A percentile compares a stretch with the other conserved stretches of the same genome.
These are phyloP conservation scores for Phaeotremella fagi DNA, from an alignment of 768 basidiomycete genomes.

Conservation along the genomic window DNA sequence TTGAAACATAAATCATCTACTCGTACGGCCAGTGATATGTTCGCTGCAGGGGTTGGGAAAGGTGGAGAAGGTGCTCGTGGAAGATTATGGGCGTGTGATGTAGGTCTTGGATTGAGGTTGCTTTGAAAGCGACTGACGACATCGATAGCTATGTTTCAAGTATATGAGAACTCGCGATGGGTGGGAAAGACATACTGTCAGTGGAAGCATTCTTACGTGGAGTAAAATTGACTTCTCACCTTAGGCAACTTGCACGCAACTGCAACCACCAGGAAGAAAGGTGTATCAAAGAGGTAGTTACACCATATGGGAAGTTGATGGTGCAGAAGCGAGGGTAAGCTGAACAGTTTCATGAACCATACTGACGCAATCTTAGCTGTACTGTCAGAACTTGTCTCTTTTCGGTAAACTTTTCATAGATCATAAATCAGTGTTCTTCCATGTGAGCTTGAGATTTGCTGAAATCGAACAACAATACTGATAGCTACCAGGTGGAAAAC, in stretches of 20 bases:
- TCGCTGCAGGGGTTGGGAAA: slow-evolving; percentile 27
- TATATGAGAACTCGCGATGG: slow-evolving; percentile 73
- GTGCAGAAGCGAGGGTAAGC: slow-evolving; percentile 71
- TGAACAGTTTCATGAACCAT: neutral
- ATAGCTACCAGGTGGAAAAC: slow-evolving; percentile 42
- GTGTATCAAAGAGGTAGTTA: slow-evolving; percentile 87
- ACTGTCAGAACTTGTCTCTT: slow-evolving; percentile 90
- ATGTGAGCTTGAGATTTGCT: slow-evolving; percentile 9
- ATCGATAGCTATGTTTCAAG: slow-evolving; percentile 69
- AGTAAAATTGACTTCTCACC: slow-evolving; percentile 1
- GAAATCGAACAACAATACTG: neutral
- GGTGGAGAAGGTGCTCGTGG: slow-evolving; percentile 38
- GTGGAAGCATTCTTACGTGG: slow-evolving; percentile 23
- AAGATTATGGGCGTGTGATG: slow-evolving; percentile 45
- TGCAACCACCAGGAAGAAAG: slow-evolving; percentile 71
- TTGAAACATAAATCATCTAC: slow-evolving; percentile 1
- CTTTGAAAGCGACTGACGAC: slow-evolving; percentile 3
- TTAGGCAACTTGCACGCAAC: slow-evolving; percentile 7
- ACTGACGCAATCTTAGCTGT: slow-evolving; percentile 58
- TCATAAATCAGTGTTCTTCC: slow-evolving; percentile 59
- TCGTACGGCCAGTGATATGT: slow-evolving; percentile 27
- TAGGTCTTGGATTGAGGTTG: slow-evolving; percentile 12
- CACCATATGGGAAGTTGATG: slow-evolving; percentile 94
- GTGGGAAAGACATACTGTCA: slow-evolving; percentile 64
- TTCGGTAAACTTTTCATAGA: slow-evolving; percentile 99